These are phyloP conservation scores for Onygenales sp. DNA, from an alignment of 2,329 filamentous ascomycete genomes.

Conservation along the genomic window DNA sequence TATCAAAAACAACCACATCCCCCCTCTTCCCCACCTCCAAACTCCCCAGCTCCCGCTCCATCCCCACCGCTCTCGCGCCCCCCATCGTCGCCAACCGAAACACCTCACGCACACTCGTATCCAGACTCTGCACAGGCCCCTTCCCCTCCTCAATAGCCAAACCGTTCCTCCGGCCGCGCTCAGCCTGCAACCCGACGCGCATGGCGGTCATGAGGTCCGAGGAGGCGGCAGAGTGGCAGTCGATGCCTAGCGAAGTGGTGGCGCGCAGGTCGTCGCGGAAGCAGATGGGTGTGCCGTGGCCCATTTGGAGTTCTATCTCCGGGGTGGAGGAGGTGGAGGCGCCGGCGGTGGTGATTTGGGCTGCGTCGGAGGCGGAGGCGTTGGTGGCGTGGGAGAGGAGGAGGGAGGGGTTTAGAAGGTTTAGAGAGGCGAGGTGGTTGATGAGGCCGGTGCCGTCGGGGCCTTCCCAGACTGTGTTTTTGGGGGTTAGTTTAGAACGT, in stretches of 20 bases:
- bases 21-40: slow-evolving; percentile 20
- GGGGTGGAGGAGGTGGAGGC: slow-evolving; percentile 20
- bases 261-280: slow-evolving; percentile 14
- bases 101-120: slow-evolving; percentile 16
- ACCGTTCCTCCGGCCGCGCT: slow-evolving; percentile 13
- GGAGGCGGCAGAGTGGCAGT: slow-evolving; percentile 23
- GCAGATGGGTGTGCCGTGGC: slow-evolving; percentile 17
- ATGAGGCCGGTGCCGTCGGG: neutral
- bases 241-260: slow-evolving; percentile 19
- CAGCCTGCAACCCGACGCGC: slow-evolving; percentile 18
- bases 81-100: slow-evolving; percentile 22
- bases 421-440: slow-evolving; percentile 9
- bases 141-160: slow-evolving; percentile 5
- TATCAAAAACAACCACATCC: slow-evolving; percentile 23
- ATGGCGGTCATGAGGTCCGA: slow-evolving; percentile 19
- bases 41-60: slow-evolving; percentile 19
- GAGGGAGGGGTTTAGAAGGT: slow-evolving; percentile 13
- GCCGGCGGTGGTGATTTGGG: slow-evolving; percentile 11
- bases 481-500: too few relatives aligned
- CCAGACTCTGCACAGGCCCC: slow-evolving; percentile 7
- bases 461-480: neutral
- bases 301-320: slow-evolving; percentile 24
- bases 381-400: slow-evolving; percentile 18
- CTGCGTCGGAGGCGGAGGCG: slow-evolving; percentile 11
- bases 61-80: slow-evolving; percentile 19